These are phyloP conservation scores for Talaromyces sp. DNA, from an alignment of 2,329 filamentous ascomycete genomes.

Conservation along the genomic window DNA sequence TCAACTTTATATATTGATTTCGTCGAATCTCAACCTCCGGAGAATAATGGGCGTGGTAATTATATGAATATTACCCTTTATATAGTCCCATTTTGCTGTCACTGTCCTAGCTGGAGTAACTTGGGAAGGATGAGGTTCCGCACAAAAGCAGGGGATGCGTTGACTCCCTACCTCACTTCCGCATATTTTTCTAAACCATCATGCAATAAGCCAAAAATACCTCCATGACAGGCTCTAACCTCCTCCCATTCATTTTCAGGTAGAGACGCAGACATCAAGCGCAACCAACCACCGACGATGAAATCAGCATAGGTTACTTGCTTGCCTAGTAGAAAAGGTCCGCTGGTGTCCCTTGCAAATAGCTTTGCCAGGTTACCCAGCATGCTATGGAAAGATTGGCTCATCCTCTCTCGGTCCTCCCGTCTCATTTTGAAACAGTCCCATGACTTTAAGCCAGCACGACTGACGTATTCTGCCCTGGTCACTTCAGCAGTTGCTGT, in stretches of 20 bases:
- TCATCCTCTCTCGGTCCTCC: constrained; percentile 43
- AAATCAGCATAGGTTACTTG: constrained; percentile 55
- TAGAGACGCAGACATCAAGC: constrained; percentile 46
- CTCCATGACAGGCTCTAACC: constrained; percentile 51
- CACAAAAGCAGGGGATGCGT: not conserved
- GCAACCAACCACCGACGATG: constrained; percentile 58
- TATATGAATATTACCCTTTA: too few relatives aligned
- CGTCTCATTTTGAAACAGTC: constrained; percentile 36
- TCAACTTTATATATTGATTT: too few relatives aligned
- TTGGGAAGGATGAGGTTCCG: not conserved
- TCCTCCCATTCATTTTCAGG: constrained; percentile 50
- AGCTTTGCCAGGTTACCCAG: constrained; percentile 47
- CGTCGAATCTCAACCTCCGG: too few relatives aligned
- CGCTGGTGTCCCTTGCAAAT: constrained; percentile 41
- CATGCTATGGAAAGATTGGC: constrained; percentile 41
- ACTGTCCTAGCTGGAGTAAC: not conserved
- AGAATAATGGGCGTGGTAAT: too few relatives aligned
- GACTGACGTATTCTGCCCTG: constrained; percentile 51
- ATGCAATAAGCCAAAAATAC: constrained; percentile 52
- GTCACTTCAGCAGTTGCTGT: constrained; percentile 46
- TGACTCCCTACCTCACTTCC: constrained; percentile 28
- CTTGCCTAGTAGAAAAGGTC: constrained; percentile 52
- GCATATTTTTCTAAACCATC: constrained; percentile 47
- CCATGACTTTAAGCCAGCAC: constrained; percentile 48
- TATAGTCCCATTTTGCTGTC: too few relatives aligned